A percentile compares a stretch with the other conserved stretches of the same genome.
These are phyloP conservation scores for Alternaria burnsii DNA, from an alignment of 2,329 filamentous ascomycete species.

Conservation along the genomic window DNA sequence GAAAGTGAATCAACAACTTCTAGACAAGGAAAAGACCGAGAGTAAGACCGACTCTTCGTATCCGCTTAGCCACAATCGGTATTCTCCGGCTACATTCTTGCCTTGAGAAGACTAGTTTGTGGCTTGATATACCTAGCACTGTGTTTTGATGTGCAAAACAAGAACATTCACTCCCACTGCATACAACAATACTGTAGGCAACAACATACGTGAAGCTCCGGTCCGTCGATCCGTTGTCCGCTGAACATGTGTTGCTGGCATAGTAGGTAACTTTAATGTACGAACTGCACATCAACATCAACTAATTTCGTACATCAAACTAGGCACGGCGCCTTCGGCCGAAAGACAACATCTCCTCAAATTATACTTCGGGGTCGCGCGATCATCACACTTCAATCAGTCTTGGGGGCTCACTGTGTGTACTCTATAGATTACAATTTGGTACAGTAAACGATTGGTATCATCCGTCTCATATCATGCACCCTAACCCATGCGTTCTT, in stretches of 20 bases:
- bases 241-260: too few species aligned
- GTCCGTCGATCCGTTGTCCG: too few species aligned
- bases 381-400: not conserved
- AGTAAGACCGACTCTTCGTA: not conserved
- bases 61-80: not conserved
- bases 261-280: too few species aligned
- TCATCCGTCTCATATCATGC: conserved; percentile 1
- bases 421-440: not conserved
- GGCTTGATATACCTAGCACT: not conserved
- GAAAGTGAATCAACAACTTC: not conserved
- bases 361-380: not conserved
- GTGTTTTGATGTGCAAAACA: not conserved
- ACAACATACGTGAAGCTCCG: not conserved
- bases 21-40: not conserved
- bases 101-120: not conserved
- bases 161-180: not conserved
- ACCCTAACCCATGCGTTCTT: not conserved
- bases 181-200: too few species aligned
- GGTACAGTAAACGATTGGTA: conserved; percentile 10
- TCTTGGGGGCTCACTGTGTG: not conserved
- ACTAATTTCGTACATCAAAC: too few species aligned
- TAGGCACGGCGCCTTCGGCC: not conserved
- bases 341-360: not conserved
- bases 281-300: too few species aligned
- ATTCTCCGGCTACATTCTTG: not conserved